Evolutionary conservation across 495 filamentous ascomycete genomes (phyloP), one percentile per base, ranked within the genome.

Genomic region (Aspergillus avenaceus): DNA sequence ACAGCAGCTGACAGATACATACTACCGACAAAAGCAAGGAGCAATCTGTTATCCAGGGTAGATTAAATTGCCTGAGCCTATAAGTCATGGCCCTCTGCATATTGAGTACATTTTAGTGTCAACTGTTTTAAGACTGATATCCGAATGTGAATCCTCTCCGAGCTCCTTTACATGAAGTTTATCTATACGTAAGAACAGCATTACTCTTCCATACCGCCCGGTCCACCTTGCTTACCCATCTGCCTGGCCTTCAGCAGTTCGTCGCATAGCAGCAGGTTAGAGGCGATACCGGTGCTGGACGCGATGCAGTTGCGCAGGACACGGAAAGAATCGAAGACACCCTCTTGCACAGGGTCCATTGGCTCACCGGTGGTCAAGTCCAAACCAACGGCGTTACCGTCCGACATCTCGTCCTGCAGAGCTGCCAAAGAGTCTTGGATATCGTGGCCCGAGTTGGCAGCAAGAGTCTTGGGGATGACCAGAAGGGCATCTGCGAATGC

Each of bases 211-310:
- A 67, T 70, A 48, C 64, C 69, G 43, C 63, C 71, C 50, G 73
- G 73, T 45, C 69, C 72, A 45, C 69, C 58, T 41, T 59, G 53
- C 59, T 60, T 70, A 52, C 72, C 85, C 92, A 97, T 97, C 72
- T 97, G 95, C 64, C 93, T 78, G 45, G 93, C 93, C 78, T 99
- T 99, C 49, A 99, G 74, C 69, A 99, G 77, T 76, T 99, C 93
- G 59, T 99, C 93, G 56, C 95, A 97, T 18, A 99, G 80, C 53
- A 99, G 76, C 19, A 99, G 80, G 71, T 99, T 99, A 12, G 86
- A 88, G 14, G 93, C 92, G 61, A 99, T 99, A 32, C 93, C 90
- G 8, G 90, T 86, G 67, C 91, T 93, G 25, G 90, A 96, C 13
- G 93, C 90, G 57, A 97, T 83, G 62, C 84, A 89, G 70, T 97